Conservation (phyloP, 768 basidiomycete genomes). For the Boletus tomentosulus region DNA sequence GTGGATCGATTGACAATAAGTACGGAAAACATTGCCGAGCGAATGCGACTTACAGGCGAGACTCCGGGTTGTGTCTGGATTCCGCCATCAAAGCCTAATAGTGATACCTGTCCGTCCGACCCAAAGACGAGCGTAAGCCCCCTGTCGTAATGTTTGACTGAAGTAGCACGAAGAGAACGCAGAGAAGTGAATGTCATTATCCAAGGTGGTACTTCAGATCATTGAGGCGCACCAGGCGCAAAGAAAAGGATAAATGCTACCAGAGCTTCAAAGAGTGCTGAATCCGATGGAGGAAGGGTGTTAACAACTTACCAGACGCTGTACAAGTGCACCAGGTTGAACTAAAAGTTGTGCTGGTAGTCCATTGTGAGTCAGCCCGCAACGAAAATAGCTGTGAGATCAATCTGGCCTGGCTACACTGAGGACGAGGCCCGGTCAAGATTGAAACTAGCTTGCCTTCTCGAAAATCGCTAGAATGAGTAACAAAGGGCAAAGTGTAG, state of each 20-base stretch:
- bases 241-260: slow-evolving; percentile 7
- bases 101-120: slow-evolving; percentile 26
- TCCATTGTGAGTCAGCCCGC: slow-evolving; percentile 12
- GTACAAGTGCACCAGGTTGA: background rate
- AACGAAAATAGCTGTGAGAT: background rate
- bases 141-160: slow-evolving; percentile 15
- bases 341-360: background rate
- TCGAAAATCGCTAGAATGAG: background rate
- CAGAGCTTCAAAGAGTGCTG: slow-evolving; percentile 12
- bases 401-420: slow-evolving; percentile 1
- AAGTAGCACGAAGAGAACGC: slow-evolving; percentile 6
- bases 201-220: slow-evolving; percentile 10
- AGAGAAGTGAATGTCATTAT: slow-evolving; percentile 19
- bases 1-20: background rate
- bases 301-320: slow-evolving; percentile 2
- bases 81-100: slow-evolving; percentile 17
- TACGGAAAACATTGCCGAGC: too few relatives aligned
- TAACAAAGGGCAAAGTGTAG: too few relatives aligned
- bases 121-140: slow-evolving; percentile 25
- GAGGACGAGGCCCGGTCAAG: background rate
- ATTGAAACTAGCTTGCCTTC: background rate
- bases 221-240: slow-evolving; percentile 31
- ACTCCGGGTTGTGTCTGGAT: background rate
- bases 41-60: slow-evolving; percentile 4
- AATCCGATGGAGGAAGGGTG: background rate